These are phyloP conservation scores for Trichophyton benhamiae DNA, from an alignment of 2,329 filamentous ascomycete species.

Conservation along the genomic window DNA sequence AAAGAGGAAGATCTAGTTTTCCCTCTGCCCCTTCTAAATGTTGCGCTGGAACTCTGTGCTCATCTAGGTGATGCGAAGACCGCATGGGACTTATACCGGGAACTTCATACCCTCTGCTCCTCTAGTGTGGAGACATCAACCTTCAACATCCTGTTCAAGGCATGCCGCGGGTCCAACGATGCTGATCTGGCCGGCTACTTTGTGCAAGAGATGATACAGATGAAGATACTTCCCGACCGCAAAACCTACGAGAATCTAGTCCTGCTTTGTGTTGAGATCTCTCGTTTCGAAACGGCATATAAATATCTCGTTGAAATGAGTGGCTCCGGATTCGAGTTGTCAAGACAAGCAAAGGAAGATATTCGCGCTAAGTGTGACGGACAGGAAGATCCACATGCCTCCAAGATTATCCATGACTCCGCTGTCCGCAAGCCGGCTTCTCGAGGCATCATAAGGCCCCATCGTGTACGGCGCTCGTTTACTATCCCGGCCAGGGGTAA, in stretches of 20 bases:
- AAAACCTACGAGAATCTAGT: constrained; percentile 52
- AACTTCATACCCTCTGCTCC: constrained; percentile 41
- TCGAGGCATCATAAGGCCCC: constrained; percentile 3
- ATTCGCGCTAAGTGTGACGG: constrained; percentile 21
- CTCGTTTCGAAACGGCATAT: constrained; percentile 26
- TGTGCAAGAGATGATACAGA: constrained; percentile 48
- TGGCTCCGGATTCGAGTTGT: constrained; percentile 20
- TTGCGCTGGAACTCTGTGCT: constrained; percentile 42
- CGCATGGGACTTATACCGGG: constrained; percentile 50
- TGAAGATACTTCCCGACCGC: constrained; percentile 43
- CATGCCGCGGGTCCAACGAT: constrained; percentile 34
- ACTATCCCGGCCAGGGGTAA: not conserved
- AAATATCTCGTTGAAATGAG: constrained; percentile 29
- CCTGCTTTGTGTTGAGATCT: constrained; percentile 40
- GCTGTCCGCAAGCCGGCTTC: constrained; percentile 15
- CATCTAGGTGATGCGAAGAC: constrained; percentile 34
- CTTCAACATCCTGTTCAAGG: constrained; percentile 49
- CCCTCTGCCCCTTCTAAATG: constrained; percentile 36
- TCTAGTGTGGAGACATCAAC: constrained; percentile 36
- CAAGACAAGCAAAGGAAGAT: constrained; percentile 16
- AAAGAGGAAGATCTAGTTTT: constrained; percentile 38
- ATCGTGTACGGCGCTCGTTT: not conserved
- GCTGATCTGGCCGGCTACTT: constrained; percentile 50
- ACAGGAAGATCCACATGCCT: constrained; percentile 23
- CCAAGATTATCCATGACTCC: constrained; percentile 22